Conservation (phyloP, 2,329 filamentous ascomycete genomes). For the Helminthosporium solani region DNA sequence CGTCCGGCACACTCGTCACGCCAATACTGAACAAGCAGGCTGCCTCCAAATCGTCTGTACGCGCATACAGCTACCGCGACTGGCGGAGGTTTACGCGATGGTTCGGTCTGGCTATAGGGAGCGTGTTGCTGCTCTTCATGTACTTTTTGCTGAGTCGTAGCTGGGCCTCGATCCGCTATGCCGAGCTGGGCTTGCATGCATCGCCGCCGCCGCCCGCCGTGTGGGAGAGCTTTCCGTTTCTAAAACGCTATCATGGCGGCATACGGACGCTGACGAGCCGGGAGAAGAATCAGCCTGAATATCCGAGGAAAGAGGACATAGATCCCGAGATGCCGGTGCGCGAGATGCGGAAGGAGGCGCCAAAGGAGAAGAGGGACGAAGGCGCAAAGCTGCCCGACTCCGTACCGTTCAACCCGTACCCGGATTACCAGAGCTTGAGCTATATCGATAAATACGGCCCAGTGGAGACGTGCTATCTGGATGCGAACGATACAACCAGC, state of each 20-base stretch:
- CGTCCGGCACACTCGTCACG: conserved; percentile 29
- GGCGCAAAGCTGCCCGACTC: conserved; percentile 29
- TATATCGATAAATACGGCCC: conserved; percentile 60
- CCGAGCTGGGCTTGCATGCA: conserved; percentile 60
- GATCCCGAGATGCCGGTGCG: conserved; percentile 38
- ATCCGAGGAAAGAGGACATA: conserved; percentile 64
- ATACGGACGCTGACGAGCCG: conserved; percentile 69
- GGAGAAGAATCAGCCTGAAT: conserved; percentile 73
- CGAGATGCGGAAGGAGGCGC: conserved; percentile 22
- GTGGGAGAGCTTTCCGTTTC: conserved; percentile 87
- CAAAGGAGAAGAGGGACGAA: conserved; percentile 35
- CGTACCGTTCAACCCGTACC: conserved; percentile 66
- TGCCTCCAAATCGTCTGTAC: conserved; percentile 31
- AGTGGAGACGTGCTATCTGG: conserved; percentile 76
- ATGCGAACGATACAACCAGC: conserved; percentile 63
- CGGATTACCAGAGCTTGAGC: conserved; percentile 58
- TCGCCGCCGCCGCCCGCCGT: conserved; percentile 63
- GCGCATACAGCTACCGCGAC: conserved; percentile 58
- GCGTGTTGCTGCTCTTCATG: conserved; percentile 73
- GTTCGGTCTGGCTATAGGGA: conserved; percentile 70
- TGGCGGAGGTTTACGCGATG: conserved; percentile 75
- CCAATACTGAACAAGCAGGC: conserved; percentile 23
- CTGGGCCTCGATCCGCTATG: conserved; percentile 64
- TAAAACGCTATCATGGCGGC: conserved; percentile 88
- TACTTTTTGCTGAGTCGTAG: conserved; percentile 72